Base-by-base conservation (phyloP, 2,329 filamentous ascomycete genomes). In the Monosporascus sp. region DNA sequence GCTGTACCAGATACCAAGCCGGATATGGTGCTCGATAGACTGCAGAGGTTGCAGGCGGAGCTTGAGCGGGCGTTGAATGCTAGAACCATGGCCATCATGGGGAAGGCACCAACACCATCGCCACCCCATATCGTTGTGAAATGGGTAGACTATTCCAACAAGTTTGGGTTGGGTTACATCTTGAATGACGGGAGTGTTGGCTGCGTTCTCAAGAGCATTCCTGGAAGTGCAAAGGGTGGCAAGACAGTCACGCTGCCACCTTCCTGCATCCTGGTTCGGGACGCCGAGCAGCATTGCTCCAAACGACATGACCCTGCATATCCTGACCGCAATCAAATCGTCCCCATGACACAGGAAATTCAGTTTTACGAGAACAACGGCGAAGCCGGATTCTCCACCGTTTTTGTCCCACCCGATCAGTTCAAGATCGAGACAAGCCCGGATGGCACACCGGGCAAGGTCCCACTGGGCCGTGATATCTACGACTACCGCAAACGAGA, bases 141-240 rank as follows among this genome's bases (percentile, higher is more conserved):
- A 66, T 94, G 89, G 89, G 89, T 94, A 7, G 89, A 94, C 67
- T 94, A 94, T 69, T 90, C 88, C 54, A 90, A 91, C 70, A 91
- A 91, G 67, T 90, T 91, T 67, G 89, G 89, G 14, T 78, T 94
- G 17, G 89, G 89, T 37, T 94, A 93, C 64, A 90, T 93, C 54
- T 75, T 94, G 51, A 89, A 89, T 57, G 88, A 93, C 59, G 89
- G 89, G 31, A 90, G 85, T 57, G 85, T 92, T 20, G 89, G 89
- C 17, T 91, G 87, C 59, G 82, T 87, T 48, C 73, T 85, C 49
- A 75, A 78, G 24, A 80, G 79, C 54, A 79, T 84, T 50, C 77
- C 78, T 2, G 67, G 67, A 14, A 77, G 77, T 1, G 74, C 74
- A 1, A 74, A 78, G 49, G 78, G 77, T 27, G 72, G 72, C 55